These are phyloP conservation scores for Pterocarpus santalinus DNA, from an alignment of 306 rosid genomes.

Conservation along the genomic window DNA sequence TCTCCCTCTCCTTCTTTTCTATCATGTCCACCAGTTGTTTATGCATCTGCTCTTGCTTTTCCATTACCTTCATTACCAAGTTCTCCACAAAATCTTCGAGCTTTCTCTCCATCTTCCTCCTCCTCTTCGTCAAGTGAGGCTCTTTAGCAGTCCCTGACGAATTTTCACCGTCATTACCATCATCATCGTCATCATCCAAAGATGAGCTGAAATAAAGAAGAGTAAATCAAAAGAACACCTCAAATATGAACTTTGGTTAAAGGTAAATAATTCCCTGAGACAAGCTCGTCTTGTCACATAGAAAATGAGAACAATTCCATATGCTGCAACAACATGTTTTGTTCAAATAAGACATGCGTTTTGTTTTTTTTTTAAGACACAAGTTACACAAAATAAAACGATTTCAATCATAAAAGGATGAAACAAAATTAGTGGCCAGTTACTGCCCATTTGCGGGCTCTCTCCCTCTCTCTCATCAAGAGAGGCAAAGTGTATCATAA, in stretches of 20 bases:
- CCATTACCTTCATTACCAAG: slow-evolving; percentile 73
- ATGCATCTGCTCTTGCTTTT: slow-evolving; percentile 87
- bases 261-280: not conserved
- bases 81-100: slow-evolving; percentile 64
- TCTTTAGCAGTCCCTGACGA: slow-evolving; percentile 44
- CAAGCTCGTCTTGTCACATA: not conserved
- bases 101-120: slow-evolving; percentile 50
- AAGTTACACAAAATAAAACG: slow-evolving; percentile 16
- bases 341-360: slow-evolving; percentile 12
- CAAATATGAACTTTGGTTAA: not conserved
- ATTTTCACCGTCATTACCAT: slow-evolving; percentile 21
- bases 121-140: slow-evolving; percentile 56
- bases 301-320: not conserved
- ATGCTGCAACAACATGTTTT: not conserved
- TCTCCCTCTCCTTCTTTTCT: slow-evolving; percentile 78
- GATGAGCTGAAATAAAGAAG: slow-evolving; percentile 63
- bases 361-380: not conserved
- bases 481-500: slow-evolving; percentile 1
- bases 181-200: slow-evolving; percentile 52
- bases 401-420: slow-evolving; percentile 15
- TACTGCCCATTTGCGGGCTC: not conserved
- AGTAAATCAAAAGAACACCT: slow-evolving; percentile 31
- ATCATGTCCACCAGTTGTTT: slow-evolving; percentile 70
- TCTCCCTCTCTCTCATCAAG: slow-evolving; percentile 1
- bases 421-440: slow-evolving; percentile 4